phyloP scores from a whole-genome alignment of 2,329 filamentous ascomycete species.

The Endocalyx cinctus region DNA sequence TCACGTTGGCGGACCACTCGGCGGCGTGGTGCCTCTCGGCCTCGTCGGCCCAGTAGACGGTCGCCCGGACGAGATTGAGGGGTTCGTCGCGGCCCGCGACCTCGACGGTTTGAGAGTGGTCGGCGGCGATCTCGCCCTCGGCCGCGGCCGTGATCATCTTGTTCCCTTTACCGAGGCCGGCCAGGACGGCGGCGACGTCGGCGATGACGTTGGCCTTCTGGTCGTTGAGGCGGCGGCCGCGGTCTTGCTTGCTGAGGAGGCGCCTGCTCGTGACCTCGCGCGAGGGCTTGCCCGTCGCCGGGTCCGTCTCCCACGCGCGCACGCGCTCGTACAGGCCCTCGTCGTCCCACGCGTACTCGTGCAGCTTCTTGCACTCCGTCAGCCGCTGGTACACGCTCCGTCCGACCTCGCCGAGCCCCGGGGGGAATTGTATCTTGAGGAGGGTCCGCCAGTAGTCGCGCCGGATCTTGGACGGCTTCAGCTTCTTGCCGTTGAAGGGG shows the following conservation, averaged over 20 bases:
- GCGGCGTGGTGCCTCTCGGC: slow-evolving; percentile 42
- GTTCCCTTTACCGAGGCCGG: slow-evolving; percentile 48
- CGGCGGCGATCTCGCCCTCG: slow-evolving; percentile 11
- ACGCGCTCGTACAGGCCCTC: slow-evolving; percentile 37
- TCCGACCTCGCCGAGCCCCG: slow-evolving; percentile 48
- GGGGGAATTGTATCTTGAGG: slow-evolving; percentile 54
- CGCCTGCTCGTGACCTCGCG: no score
- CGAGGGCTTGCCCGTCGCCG: slow-evolving; percentile 28
- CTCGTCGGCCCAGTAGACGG: slow-evolving; percentile 48
- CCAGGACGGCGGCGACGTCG: slow-evolving; percentile 57
- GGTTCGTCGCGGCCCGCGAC: not conserved
- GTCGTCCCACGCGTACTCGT: slow-evolving; percentile 58
- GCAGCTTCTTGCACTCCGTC: slow-evolving; percentile 58
- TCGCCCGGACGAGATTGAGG: slow-evolving; percentile 32
- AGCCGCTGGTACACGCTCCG: slow-evolving; percentile 58
- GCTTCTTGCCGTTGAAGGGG: slow-evolving; percentile 65
- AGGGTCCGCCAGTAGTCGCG: slow-evolving; percentile 65
- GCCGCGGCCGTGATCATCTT: slow-evolving; percentile 30
- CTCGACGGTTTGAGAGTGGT: not conserved
- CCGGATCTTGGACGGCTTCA: slow-evolving; percentile 56
- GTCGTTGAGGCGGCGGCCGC: slow-evolving; percentile 50
- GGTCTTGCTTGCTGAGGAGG: slow-evolving; percentile 35
- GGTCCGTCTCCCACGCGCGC: no score
- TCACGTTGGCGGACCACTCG: slow-evolving; percentile 49
- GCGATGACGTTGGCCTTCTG: slow-evolving; percentile 60